These are phyloP conservation scores for Chlorella sp. DNA, from an alignment of 139 green algal genomes.

Conservation along the genomic window DNA sequence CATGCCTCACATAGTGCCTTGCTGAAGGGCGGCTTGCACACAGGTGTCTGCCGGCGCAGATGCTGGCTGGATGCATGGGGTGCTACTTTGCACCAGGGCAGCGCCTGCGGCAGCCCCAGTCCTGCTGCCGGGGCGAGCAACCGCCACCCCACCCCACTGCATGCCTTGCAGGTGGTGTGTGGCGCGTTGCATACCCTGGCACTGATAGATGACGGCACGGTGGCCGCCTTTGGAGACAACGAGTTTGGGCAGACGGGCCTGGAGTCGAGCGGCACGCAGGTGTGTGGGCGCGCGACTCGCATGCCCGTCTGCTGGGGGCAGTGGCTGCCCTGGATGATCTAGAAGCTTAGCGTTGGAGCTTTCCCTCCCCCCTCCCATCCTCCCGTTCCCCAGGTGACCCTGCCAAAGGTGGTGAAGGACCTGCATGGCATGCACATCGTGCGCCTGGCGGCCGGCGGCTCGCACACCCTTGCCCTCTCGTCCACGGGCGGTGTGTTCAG, in stretches of 20 bases:
- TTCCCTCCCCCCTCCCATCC: no score
- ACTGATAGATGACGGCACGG: slow-evolving; percentile 51
- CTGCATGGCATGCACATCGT: slow-evolving; percentile 34
- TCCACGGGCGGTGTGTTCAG: slow-evolving; percentile 59
- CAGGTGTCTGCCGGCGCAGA: no score
- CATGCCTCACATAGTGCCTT: no score
- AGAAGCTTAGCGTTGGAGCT: no score
- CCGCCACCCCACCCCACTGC: no score
- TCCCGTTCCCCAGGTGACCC: neutral
- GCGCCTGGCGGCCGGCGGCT: slow-evolving; percentile 62
- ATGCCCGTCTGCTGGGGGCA: no score
- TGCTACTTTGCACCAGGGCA: no score
- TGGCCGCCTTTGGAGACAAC: slow-evolving; percentile 60
- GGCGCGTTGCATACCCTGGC: slow-evolving; percentile 61
- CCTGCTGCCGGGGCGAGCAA: no score
- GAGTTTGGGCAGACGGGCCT: slow-evolving; percentile 75
- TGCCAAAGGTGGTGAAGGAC: slow-evolving; percentile 19
- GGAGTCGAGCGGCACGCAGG: slow-evolving; percentile 21
- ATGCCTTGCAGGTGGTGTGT: slow-evolving; percentile 49
- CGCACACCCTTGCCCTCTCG: slow-evolving; percentile 63
- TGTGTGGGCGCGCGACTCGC: neutral
- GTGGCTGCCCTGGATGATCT: no score
- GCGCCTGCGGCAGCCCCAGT: no score
- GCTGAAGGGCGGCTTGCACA: no score
- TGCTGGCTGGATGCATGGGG: no score